Conservation (phyloP, 176 grass and related monocot genomes). For the Rhipidocladum racemiflorum region DNA sequence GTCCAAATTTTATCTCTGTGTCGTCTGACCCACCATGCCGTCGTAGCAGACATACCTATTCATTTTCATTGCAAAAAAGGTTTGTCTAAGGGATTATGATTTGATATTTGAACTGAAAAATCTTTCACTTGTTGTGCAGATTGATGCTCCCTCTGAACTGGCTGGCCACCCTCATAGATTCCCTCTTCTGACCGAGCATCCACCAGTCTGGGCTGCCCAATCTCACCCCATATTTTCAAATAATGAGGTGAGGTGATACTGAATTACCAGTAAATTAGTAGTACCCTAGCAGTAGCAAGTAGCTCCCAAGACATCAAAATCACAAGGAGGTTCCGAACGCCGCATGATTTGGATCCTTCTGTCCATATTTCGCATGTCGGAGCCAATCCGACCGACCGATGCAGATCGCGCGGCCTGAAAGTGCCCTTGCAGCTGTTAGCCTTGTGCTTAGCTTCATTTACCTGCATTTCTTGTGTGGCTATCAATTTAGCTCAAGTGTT, state of each 20-base stretch:
- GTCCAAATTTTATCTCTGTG: constrained; percentile 7
- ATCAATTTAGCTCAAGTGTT: constrained; percentile 26
- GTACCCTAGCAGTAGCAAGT: neutral
- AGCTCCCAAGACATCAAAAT: neutral
- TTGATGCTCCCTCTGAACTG: constrained; percentile 46
- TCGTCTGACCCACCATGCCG: neutral
- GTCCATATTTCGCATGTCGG: neutral
- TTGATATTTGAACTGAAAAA: constrained; percentile 27
- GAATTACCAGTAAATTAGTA: neutral
- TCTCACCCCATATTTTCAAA: constrained; percentile 48
- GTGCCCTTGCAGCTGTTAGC: neutral
- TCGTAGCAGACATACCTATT: constrained; percentile 1
- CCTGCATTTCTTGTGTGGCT: constrained; percentile 11
- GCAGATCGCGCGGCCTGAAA: neutral
- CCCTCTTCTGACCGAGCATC: constrained; percentile 40
- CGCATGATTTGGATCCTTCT: neutral
- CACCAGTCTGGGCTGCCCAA: constrained; percentile 52
- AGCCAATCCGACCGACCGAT: neutral
- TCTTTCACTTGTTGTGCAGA: constrained; percentile 44
- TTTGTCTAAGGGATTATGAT: constrained; percentile 8
- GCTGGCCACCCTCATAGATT: constrained; percentile 19
- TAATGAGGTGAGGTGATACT: constrained; percentile 52
- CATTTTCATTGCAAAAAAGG: neutral
- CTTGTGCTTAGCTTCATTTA: constrained; percentile 2
- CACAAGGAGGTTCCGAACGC: neutral